Evolutionary conservation across 805 yeast species (phyloP).

Genomic region (Pichia gijzeniarum): DNA sequence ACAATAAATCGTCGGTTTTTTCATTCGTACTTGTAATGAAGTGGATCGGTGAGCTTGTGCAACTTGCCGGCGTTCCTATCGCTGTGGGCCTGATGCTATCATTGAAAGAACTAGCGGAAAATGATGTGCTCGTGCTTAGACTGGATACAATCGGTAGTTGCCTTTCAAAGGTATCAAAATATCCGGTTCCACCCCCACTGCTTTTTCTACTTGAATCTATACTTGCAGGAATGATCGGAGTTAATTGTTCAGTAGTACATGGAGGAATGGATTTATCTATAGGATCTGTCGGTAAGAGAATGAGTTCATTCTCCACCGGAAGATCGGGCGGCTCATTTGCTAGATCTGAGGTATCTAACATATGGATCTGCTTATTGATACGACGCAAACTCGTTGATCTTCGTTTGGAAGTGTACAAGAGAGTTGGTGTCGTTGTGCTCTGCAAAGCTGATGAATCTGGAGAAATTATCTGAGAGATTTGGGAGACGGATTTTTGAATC

Average conservation of each 20-base stretch:
- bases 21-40: neutral
- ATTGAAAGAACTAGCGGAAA: neutral
- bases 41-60: neutral
- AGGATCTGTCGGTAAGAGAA: conserved; percentile 25
- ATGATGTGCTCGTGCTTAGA: conserved; percentile 14
- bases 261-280: conserved; percentile 25
- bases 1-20: neutral
- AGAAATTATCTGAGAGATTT: neutral
- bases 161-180: neutral
- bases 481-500: conserved; percentile 5
- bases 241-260: conserved; percentile 24
- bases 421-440: conserved; percentile 1
- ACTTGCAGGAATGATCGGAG: conserved; percentile 21
- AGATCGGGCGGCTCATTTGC: no score
- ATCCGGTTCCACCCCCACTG: neutral
- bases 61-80: conserved; percentile 2
- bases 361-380: neutral
- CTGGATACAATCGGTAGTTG: conserved; percentile 7
- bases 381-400: conserved; percentile 9
- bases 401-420: conserved; percentile 3
- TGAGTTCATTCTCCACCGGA: conserved; percentile 16
- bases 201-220: conserved; percentile 3
- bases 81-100: conserved; percentile 1
- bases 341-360: no score
- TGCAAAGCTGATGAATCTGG: no score